Base-by-base conservation (phyloP, 2,329 filamentous ascomycete genomes). In the Fusarium fracticaudum region DNA sequence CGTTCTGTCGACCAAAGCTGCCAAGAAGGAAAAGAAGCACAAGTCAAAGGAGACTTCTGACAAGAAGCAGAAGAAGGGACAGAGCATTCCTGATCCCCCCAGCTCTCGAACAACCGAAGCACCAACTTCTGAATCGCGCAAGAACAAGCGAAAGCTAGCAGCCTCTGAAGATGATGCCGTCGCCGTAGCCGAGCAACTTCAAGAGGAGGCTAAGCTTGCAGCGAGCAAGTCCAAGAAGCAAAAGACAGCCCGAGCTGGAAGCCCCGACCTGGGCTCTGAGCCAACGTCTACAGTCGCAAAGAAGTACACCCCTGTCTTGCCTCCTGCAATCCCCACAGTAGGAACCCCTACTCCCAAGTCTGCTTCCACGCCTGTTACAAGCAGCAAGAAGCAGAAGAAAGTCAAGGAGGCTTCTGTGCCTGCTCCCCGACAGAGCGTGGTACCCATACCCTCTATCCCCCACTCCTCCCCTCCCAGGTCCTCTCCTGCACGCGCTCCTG, bases 181-280 rank as follows among this genome's bases (percentile, higher is more conserved):
- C 12, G 80, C 80, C 22, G 80, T 80, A 17, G 77, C 81, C 11
- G 77, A 80, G 64, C 83, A 85, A 63, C 76, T 83, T n/a, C 72
- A 73, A 57, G 73, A 78, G 53, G 81, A 85, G 71, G 79, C 70
- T 60, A 74, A 78, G 45, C 80, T 80, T 13, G 81, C 81, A 8
- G 77, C 80, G n/a, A 81, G 83, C 69, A 87, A 86, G 78, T 79
- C 84, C 29, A 84, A 84, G 77, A 82, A 84, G 74, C 83, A 83
- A 65, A 84, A 82, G 75, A 81, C 79, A 43, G 74, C 72, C 47
- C 78, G 80, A 59, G 63, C 50, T 41, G 78, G 73, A 26, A 84
- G 82, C 73, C 81, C 79, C 10, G 82, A 82, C 51, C 76, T 83
- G 14, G 81, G 81, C 37, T 81, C 80, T 9, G 80, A 80, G 47